Percentiles rank a stretch among this genome's conserved stretches.
These are phyloP conservation scores for Acacia pycnantha DNA, from an alignment of 331 rosid species.

Conservation along the genomic window DNA sequence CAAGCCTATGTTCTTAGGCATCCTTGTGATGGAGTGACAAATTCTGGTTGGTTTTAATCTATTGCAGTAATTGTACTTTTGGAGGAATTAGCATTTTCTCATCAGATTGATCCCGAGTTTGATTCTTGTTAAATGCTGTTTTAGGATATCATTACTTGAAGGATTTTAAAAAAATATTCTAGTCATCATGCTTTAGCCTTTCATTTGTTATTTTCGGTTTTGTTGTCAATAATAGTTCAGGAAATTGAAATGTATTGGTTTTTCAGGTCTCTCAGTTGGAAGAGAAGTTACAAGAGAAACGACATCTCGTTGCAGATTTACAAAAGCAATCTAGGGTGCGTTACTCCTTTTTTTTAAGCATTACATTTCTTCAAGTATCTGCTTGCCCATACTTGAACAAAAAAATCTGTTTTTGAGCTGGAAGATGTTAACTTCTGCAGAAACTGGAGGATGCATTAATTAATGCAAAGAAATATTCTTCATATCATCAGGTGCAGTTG, in stretches of 20 bases:
- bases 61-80: background rate
- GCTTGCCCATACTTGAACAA: background rate
- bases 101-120: background rate
- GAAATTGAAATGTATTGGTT: conserved; percentile 30
- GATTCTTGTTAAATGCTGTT: background rate
- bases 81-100: background rate
- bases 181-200: background rate
- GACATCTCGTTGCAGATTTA: conserved; percentile 50
- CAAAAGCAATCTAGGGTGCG: conserved; percentile 74
- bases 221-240: conserved; percentile 16
- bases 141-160: background rate
- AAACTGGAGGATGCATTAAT: conserved; percentile 86
- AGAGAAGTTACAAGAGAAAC: conserved; percentile 51
- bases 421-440: conserved; percentile 45
- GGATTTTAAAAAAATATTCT: background rate
- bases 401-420: conserved; percentile 1
- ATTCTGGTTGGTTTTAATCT: conserved; percentile 8
- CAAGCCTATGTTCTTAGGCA: conserved; percentile 5
- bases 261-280: conserved; percentile 65
- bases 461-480: conserved; percentile 70
- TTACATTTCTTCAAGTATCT: background rate
- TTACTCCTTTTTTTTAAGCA: background rate
- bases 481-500: conserved; percentile 59
- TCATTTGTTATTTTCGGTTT: background rate
- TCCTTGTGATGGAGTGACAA: conserved; percentile 16